Base-by-base conservation (phyloP, 2,329 filamentous ascomycete species). In the Fusarium coffeatum region DNA sequence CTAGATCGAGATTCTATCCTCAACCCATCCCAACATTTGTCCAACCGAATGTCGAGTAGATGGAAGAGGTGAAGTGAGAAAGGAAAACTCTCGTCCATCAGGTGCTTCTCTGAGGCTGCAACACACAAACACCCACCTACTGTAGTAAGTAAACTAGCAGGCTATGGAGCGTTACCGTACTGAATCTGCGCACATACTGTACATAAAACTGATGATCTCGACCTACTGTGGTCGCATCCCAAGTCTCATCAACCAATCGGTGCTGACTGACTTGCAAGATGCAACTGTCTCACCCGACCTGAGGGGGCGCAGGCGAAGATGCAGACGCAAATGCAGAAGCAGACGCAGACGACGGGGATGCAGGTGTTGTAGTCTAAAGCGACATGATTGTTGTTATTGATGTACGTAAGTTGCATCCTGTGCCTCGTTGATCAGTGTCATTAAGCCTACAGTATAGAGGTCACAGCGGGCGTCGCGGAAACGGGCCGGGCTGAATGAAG, bases 401-500 rank as follows among this genome's bases (percentile, higher is more conserved):
- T 60, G 53, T n/a, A 51, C 57, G 50, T n/a, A 48, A 64, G 50
- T 62, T 63, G 49, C 55, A 55, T 57, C 46, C 48, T 57, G 28
- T 53, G 28, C 58, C 56, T 63, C 47, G 51, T 48, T 58, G 54
- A 54, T 46, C 40, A 43, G 27, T 46, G 37, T 51, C 27, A 70
- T 68, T 54, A 25, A 53, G n/a, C 7, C 48, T 49, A 50, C 30
- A 55, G 22, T 45, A 46, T 64, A 67, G 53, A 69, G 72, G 72
- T 65, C 23, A 46, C 66, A 67, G 53, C 71, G 72, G 72, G 68
- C 64, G 64, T 70, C 72, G 67, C 72, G 71, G 72, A 72, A 62
- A 65, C 72, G 72, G 71, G 50, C 72, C 69, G 64, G 72, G 32
- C 22, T 56, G 43, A 53, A 47, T 61, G 47, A 61, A 58, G 54